Conservation (phyloP, 352 stramenopile genomes). For the Pythium oligandrum region DNA sequence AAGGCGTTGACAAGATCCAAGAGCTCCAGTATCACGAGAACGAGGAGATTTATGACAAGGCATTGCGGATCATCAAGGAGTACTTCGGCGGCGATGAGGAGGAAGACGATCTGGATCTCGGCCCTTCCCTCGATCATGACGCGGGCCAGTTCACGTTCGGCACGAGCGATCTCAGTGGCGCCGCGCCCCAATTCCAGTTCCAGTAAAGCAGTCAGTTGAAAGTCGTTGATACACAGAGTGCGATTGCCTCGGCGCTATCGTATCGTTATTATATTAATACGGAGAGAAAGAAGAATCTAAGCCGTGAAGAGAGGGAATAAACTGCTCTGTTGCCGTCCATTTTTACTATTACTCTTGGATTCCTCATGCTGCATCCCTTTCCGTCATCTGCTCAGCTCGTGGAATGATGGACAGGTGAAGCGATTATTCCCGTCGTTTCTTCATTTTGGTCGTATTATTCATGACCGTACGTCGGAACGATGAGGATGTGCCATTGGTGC, state of each 20-base stretch:
- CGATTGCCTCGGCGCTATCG: too few species aligned
- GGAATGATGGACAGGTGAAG: too few species aligned
- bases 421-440: too few species aligned
- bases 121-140: slow-evolving; percentile 43
- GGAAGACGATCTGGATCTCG: slow-evolving; percentile 84
- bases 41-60: slow-evolving; percentile 95
- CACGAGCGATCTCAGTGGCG: slow-evolving; percentile 1
- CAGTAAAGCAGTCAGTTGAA: not conserved
- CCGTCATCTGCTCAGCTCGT: too few species aligned
- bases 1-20: slow-evolving; percentile 96
- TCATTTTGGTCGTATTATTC: slow-evolving; percentile 34
- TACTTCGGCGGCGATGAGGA: slow-evolving; percentile 98
- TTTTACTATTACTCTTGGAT: too few species aligned
- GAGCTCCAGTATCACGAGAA: slow-evolving; percentile 97
- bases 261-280: too few species aligned
- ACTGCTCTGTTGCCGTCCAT: too few species aligned
- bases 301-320: too few species aligned
- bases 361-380: too few species aligned
- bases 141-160: slow-evolving; percentile 69
- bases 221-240: too few species aligned
- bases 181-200: slow-evolving; percentile 13
- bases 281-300: too few species aligned
- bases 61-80: slow-evolving; percentile 93
- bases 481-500: slow-evolving; percentile 87
- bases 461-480: slow-evolving; percentile 70